Conservation (phyloP, 495 filamentous ascomycete species). For the Trypethelium eluteriae region DNA sequence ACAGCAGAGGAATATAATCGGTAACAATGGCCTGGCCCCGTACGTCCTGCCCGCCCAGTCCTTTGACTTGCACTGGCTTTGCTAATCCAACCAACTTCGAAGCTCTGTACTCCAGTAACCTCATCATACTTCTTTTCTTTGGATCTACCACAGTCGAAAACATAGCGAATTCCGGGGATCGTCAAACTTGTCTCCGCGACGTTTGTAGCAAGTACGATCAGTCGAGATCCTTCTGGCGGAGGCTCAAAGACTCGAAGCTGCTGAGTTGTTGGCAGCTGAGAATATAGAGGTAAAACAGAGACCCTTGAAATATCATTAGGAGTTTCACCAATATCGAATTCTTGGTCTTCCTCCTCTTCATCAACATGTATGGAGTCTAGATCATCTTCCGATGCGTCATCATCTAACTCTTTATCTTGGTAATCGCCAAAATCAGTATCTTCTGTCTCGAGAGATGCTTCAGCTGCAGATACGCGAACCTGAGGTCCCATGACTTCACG, state of each 20-base stretch:
- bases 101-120: constrained; percentile 84
- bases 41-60: constrained; percentile 90
- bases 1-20: constrained; percentile 88
- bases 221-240: constrained; percentile 72
- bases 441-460: constrained; percentile 69
- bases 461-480: constrained; percentile 65
- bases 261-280: constrained; percentile 85
- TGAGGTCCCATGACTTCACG: constrained; percentile 49
- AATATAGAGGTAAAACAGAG: constrained; percentile 87
- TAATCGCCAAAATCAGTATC: constrained; percentile 68
- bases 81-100: constrained; percentile 92
- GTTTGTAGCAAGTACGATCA: constrained; percentile 92
- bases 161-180: constrained; percentile 91
- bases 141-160: constrained; percentile 86
- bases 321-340: constrained; percentile 50
- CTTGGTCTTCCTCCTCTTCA: constrained; percentile 52
- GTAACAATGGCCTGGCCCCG: constrained; percentile 93
- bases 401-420: constrained; percentile 14
- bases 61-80: constrained; percentile 93
- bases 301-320: constrained; percentile 48
- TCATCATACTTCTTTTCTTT: constrained; percentile 87
- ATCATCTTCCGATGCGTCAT: constrained; percentile 34
- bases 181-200: constrained; percentile 95
- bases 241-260: constrained; percentile 90
- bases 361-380: constrained; percentile 20